Base-by-base conservation (phyloP, 2,329 filamentous ascomycete species). In the Kalaharituber pfeilii region DNA sequence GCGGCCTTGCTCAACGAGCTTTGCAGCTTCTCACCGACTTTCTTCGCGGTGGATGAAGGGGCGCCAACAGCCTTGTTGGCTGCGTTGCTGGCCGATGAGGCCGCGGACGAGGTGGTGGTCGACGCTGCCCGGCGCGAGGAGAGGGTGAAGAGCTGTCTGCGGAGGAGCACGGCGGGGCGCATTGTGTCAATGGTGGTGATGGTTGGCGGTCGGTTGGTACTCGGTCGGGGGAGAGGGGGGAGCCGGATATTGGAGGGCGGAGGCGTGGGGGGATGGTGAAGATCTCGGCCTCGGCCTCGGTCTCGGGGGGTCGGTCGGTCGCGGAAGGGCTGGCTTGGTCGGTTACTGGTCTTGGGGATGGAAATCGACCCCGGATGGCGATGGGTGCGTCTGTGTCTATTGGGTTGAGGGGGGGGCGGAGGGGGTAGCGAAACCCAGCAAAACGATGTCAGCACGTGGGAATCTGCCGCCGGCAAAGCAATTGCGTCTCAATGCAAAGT, bases 101-200 rank as follows among this genome's bases (percentile, higher is more conserved):
- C 60, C 1, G 64, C 58, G 49, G 64, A 61, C 54, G 64, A 55
- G 5, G 65, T 59, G 50, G 67, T 67, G 50, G 70, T 67, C 58
- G 72, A 69, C 58, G 69, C 64, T 76, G 65, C 74, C 74, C 67
- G 72, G 69, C 60, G 69, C 67, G 63, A 69, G 67, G 66, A 66
- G 68, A 66, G 67, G 57, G 56, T 59, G 59, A 45, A 54, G 65
- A 66, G 70, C 69, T 60, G 70, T 36, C 42, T 22, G 15, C 65
- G 65, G 67, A 75, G 63, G 65, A 66, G 68, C 61, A 66, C 56
- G 70, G 71, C 59, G 71, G 71, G 58, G 63, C 62, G 65, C 62
- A 66, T 65, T 65, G 57, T 60, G 59, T 52, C 56, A 22, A 22
- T 6, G 42, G 42, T 15, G 5, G n/a, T 15, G 42, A 45, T 15